Conservation (phyloP, 2,329 filamentous ascomycete genomes). For the Daldinia eschscholtzii region DNA sequence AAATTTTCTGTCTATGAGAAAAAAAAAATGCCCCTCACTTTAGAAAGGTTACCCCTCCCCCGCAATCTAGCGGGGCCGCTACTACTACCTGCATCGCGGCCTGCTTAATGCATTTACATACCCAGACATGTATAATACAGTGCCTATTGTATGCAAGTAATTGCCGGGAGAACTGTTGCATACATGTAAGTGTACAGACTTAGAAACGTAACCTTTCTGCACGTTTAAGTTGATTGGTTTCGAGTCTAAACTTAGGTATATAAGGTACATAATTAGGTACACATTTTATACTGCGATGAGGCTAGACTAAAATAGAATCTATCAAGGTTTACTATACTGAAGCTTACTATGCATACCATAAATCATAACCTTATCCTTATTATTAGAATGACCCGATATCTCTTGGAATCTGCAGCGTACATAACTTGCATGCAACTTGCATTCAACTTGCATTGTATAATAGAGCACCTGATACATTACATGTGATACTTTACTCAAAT, state of each 20-base stretch:
- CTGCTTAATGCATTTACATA: slow-evolving; percentile 7
- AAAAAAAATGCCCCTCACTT: slow-evolving; percentile 45
- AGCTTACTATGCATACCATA: not conserved
- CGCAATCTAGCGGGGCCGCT: slow-evolving; percentile 40
- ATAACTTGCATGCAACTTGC: not conserved
- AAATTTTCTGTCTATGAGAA: slow-evolving; percentile 34
- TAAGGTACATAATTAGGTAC: not conserved
- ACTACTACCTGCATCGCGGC: slow-evolving; percentile 16
- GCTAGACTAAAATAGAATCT: not conserved
- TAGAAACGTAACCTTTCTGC: not conserved
- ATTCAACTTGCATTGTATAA: not conserved
- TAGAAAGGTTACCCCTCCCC: slow-evolving; percentile 47
- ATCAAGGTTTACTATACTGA: not conserved
- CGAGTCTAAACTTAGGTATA: not conserved
- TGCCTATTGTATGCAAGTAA: slow-evolving; percentile 7
- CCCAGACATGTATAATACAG: slow-evolving; percentile 4
- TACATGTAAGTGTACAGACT: slow-evolving; percentile 8
- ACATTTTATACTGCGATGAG: not conserved
- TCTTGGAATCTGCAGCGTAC: not conserved
- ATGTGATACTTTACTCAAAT: not conserved
- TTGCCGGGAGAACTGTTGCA: not conserved
- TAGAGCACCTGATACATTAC: not conserved
- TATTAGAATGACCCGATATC: not conserved
- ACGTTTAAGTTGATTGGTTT: not conserved
- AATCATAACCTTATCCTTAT: not conserved